Evolutionary conservation across 805 yeast genomes (phyloP).

Genomic region (Myxozyma geophila): DNA sequence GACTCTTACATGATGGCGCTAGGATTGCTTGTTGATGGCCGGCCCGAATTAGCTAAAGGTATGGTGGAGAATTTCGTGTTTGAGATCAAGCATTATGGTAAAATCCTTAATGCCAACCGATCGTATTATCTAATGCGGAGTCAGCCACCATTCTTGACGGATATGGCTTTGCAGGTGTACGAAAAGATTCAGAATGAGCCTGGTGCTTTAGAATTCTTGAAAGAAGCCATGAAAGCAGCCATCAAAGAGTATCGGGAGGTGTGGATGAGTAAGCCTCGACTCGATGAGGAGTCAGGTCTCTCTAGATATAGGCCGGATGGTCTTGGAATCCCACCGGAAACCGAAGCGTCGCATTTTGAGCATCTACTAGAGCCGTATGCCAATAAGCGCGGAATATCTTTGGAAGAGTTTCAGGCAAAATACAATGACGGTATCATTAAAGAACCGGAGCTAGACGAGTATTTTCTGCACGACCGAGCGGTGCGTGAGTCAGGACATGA

Average conservation of each 20-base stretch:
- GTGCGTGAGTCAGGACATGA: conserved; percentile 97
- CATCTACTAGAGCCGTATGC: conserved; percentile 71
- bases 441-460: conserved; percentile 86
- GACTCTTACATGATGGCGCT: conserved; percentile 91
- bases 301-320: conserved; percentile 93
- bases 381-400: conserved; percentile 58
- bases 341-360: conserved; percentile 86
- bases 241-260: conserved; percentile 82
- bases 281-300: conserved; percentile 72
- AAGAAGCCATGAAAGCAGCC: conserved; percentile 72
- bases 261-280: conserved; percentile 78
- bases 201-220: conserved; percentile 61
- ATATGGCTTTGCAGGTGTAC: conserved; percentile 78
- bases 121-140: conserved; percentile 88
- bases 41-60: conserved; percentile 75
- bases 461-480: conserved; percentile 88
- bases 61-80: conserved; percentile 92
- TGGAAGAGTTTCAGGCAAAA: conserved; percentile 66
- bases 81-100: conserved; percentile 88
- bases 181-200: conserved; percentile 52
- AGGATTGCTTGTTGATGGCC: conserved; percentile 73
- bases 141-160: conserved; percentile 96
- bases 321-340: conserved; percentile 93
- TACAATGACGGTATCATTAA: conserved; percentile 69
- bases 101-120: conserved; percentile 91